Evolutionary conservation across 495 filamentous ascomycete genomes (phyloP).

Genomic region (Thermochaetoides thermophila): DNA sequence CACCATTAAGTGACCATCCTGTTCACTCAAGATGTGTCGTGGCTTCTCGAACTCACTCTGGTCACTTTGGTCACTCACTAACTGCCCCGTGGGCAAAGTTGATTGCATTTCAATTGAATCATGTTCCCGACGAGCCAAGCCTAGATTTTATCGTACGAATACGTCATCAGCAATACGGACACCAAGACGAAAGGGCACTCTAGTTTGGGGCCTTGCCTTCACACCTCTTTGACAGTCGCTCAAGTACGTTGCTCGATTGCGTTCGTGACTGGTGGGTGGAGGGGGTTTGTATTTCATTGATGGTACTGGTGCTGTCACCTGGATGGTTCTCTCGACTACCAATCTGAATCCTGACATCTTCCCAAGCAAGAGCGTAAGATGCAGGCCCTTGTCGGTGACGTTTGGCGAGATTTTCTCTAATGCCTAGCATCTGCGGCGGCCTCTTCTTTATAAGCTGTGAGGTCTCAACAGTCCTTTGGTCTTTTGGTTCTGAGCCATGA

Average conservation of each 20-base stretch:
- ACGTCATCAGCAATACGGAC: no score
- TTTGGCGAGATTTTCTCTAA: background rate
- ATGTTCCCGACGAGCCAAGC: background rate
- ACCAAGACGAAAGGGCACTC: no score
- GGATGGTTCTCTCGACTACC: slow-evolving; percentile 23
- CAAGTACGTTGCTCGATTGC: background rate
- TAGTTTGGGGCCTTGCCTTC: no score
- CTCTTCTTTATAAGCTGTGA: background rate
- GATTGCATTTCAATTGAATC: background rate
- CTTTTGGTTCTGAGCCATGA: background rate
- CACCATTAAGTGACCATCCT: slow-evolving; percentile 2
- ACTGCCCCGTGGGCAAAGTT: background rate
- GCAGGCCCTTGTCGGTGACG: background rate
- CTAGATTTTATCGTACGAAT: background rate
- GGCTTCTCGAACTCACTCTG: background rate
- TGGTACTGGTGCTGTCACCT: slow-evolving; percentile 8
- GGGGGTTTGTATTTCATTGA: background rate
- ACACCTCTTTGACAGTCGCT: no score
- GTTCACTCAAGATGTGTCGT: slow-evolving; percentile 6
- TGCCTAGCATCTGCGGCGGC: slow-evolving; percentile 2
- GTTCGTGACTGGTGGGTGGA: background rate
- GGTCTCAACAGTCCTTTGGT: background rate
- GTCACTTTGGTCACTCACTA: background rate
- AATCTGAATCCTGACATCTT: slow-evolving; percentile 21
- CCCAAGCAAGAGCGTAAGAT: slow-evolving; percentile 1